Percentiles rank a stretch among this genome's conserved stretches.
Conservation (phyloP, 306 rosid species). For the Potentilla sterilis region DNA sequence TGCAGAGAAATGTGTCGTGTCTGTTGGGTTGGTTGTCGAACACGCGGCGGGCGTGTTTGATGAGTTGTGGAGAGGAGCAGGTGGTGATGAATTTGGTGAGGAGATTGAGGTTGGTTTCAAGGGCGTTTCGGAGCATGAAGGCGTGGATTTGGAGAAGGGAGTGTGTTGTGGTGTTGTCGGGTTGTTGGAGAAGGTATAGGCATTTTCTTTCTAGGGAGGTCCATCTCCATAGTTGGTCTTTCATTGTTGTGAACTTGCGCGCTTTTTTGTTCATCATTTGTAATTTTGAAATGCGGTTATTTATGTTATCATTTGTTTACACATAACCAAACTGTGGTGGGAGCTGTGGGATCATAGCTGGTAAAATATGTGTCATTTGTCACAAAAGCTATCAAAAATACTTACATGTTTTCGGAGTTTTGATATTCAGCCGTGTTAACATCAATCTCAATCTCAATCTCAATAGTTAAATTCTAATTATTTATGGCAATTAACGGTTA, state of each 20-base stretch:
- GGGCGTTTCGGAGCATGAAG: slow-evolving; percentile 60
- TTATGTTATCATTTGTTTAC: background rate
- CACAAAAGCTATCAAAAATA: too few relatives aligned
- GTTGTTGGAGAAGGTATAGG: slow-evolving; percentile 45
- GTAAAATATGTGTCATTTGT: too few relatives aligned
- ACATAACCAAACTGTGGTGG: too few relatives aligned
- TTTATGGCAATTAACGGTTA: too few relatives aligned
- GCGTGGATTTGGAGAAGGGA: slow-evolving; percentile 63
- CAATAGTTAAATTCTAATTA: too few relatives aligned
- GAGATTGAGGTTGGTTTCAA: slow-evolving; percentile 52
- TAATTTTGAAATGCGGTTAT: background rate
- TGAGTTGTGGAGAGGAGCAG: slow-evolving; percentile 32
- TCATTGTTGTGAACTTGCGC: slow-evolving; percentile 18
- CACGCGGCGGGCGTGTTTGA: slow-evolving; percentile 50
- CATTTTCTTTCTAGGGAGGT: slow-evolving; percentile 54
- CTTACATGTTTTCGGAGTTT: too few relatives aligned
- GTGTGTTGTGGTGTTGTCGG: slow-evolving; percentile 6
- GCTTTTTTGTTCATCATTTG: background rate
- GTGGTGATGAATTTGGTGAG: slow-evolving; percentile 59
- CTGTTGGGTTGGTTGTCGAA: slow-evolving; percentile 41
- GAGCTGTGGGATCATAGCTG: too few relatives aligned
- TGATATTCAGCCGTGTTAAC: too few relatives aligned
- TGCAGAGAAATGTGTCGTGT: slow-evolving; percentile 52
- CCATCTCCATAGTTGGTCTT: slow-evolving; percentile 52
- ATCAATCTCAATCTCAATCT: too few relatives aligned